phyloP scores from a whole-genome alignment of 306 rosid genomes.

The Lithocarpus polystachyus region DNA sequence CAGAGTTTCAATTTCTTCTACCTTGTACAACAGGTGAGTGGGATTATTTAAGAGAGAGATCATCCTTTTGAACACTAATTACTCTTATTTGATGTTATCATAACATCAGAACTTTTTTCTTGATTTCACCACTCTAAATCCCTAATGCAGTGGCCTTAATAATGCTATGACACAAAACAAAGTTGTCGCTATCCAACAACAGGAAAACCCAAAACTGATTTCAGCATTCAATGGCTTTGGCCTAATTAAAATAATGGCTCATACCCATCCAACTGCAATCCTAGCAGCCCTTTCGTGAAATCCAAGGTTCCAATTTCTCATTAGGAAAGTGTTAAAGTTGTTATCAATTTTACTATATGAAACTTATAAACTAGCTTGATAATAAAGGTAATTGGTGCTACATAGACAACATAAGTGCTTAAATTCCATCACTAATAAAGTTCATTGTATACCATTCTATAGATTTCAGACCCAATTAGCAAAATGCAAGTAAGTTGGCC shows the following conservation, averaged over 20 bases:
- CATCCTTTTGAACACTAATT: too few relatives aligned
- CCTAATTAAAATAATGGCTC: constrained; percentile 35
- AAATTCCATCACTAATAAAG: too few relatives aligned
- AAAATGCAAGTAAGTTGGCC: constrained; percentile 31
- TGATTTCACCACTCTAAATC: not conserved
- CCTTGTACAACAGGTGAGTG: too few relatives aligned
- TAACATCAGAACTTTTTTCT: too few relatives aligned
- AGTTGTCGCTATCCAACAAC: constrained; percentile 36
- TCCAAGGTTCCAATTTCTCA: constrained; percentile 13
- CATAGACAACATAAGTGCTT: too few relatives aligned
- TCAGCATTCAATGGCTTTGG: constrained; percentile 40
- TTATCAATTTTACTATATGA: not conserved
- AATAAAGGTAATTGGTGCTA: too few relatives aligned
- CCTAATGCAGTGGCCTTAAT: constrained; percentile 38
- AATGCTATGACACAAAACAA: constrained; percentile 23
- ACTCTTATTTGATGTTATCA: too few relatives aligned
- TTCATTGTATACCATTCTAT: not conserved
- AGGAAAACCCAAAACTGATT: constrained; percentile 29
- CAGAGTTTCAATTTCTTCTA: too few relatives aligned
- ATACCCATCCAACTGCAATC: constrained; percentile 28
- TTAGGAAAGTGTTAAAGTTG: not conserved
- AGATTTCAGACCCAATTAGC: constrained; percentile 18
- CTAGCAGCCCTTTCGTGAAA: constrained; percentile 7
- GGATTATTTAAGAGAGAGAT: too few relatives aligned
- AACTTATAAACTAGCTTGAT: too few relatives aligned